Conservation (phyloP, 352 stramenopile genomes). For the Pythium volutum region DNA sequence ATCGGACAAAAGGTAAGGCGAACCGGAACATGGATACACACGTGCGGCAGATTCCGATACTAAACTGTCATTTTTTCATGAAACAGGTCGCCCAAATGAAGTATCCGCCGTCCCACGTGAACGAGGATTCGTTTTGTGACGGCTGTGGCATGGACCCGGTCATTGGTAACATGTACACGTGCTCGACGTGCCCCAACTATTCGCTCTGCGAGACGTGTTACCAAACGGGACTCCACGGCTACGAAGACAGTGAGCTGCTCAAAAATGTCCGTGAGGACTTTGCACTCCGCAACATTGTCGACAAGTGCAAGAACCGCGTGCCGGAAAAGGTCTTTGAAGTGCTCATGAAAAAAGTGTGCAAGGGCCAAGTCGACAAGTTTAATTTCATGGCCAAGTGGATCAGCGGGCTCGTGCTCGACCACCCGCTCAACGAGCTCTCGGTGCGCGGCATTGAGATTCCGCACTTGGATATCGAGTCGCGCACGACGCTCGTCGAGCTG, state of each 20-base stretch:
- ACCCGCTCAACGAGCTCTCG: constrained; percentile 59
- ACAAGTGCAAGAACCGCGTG: constrained; percentile 70
- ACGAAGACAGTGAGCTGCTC: constrained; percentile 76
- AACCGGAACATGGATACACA: not conserved
- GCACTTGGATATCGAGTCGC: constrained; percentile 68
- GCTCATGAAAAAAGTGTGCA: constrained; percentile 82
- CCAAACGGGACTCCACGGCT: constrained; percentile 79
- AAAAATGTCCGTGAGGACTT: constrained; percentile 80
- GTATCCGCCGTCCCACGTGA: constrained; percentile 65
- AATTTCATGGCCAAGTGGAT: constrained; percentile 88
- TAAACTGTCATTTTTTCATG: not conserved
- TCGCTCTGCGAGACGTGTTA: constrained; percentile 82
- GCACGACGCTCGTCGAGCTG: constrained; percentile 64
- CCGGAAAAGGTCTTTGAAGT: constrained; percentile 81
- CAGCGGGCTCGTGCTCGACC: constrained; percentile 65
- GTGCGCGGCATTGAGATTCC: constrained; percentile 87
- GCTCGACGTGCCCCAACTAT: constrained; percentile 85
- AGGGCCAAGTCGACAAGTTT: constrained; percentile 85
- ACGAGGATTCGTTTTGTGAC: constrained; percentile 89
- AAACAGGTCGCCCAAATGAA: constrained; percentile 69
- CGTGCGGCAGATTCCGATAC: not conserved
- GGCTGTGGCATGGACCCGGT: constrained; percentile 88
- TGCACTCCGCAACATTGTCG: constrained; percentile 72
- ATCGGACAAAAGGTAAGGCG: constrained; percentile 65
- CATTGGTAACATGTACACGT: constrained; percentile 87